These are phyloP conservation scores for Chytriomyces sp. DNA, from an alignment of 192 early-diverging fungal species.

Conservation along the genomic window DNA sequence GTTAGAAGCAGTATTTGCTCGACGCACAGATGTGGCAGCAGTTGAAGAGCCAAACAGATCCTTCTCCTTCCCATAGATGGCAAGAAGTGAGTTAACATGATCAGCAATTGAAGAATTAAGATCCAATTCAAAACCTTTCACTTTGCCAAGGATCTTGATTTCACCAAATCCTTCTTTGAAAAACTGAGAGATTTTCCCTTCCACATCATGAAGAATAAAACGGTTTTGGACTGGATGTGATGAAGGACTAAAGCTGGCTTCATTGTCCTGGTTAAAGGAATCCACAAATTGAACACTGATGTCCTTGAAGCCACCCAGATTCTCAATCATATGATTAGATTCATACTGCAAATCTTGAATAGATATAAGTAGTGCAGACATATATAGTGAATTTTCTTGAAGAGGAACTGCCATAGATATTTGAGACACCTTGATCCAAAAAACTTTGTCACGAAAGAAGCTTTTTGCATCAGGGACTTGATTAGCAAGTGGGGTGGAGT, in stretches of 20 bases:
- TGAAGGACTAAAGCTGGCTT: slow-evolving; percentile 28
- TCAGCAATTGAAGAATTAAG: slow-evolving; percentile 67
- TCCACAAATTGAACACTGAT: slow-evolving; percentile 71
- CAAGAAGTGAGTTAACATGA: slow-evolving; percentile 63
- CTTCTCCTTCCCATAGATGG: slow-evolving; percentile 65
- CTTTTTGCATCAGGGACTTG: slow-evolving; percentile 51
- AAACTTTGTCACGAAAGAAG: slow-evolving; percentile 55
- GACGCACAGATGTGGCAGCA: neutral
- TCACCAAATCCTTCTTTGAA: slow-evolving; percentile 39
- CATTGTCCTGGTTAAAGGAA: slow-evolving; percentile 33
- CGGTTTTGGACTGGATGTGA: slow-evolving; percentile 39
- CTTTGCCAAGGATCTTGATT: slow-evolving; percentile 57
- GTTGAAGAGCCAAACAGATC: slow-evolving; percentile 3
- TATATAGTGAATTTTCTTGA: slow-evolving; percentile 29
- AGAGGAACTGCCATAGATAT: slow-evolving; percentile 70
- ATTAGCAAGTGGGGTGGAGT: slow-evolving; percentile 50
- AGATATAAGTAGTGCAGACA: slow-evolving; percentile 66
- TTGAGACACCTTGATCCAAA: slow-evolving; percentile 55
- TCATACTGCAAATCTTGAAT: slow-evolving; percentile 58
- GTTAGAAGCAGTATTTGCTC: neutral
- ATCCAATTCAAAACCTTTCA: slow-evolving; percentile 74
- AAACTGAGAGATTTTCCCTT: slow-evolving; percentile 44
- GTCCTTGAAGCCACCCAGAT: slow-evolving; percentile 56
- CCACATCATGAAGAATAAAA: slow-evolving; percentile 32
- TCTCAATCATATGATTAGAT: slow-evolving; percentile 61